Percentiles rank a stretch among this genome's conserved stretches.
phyloP scores from a whole-genome alignment of 352 stramenopile genomes.

The Pythium volutum region DNA sequence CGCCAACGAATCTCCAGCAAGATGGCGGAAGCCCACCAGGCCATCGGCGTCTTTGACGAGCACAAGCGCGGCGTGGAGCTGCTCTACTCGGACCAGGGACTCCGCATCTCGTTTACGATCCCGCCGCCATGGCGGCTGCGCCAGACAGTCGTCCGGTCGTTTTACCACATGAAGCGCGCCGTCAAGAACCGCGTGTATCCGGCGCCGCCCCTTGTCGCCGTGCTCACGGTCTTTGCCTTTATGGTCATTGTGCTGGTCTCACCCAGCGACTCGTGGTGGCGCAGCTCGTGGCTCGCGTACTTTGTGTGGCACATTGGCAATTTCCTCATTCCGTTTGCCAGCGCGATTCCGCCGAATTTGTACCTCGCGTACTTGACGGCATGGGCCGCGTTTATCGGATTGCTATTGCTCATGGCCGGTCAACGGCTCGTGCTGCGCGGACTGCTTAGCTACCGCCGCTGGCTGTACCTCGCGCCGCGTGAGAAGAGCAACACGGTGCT shows the following conservation, averaged over 20 bases:
- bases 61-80: slow-evolving; percentile 86
- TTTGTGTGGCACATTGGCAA: slow-evolving; percentile 82
- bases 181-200: slow-evolving; percentile 76
- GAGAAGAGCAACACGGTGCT: slow-evolving; percentile 69
- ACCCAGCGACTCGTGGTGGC: slow-evolving; percentile 82
- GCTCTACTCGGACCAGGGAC: slow-evolving; percentile 79
- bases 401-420: slow-evolving; percentile 81
- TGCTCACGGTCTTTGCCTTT: slow-evolving; percentile 53
- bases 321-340: slow-evolving; percentile 66
- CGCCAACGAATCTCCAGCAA: not conserved
- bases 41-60: slow-evolving; percentile 82
- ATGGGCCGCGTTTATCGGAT: slow-evolving; percentile 73
- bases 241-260: slow-evolving; percentile 61
- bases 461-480: slow-evolving; percentile 75
- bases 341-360: slow-evolving; percentile 56
- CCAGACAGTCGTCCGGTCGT: slow-evolving; percentile 49
- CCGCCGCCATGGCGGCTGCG: slow-evolving; percentile 74
- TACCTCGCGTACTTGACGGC: slow-evolving; percentile 85
- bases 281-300: slow-evolving; percentile 64
- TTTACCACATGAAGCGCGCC: slow-evolving; percentile 72
- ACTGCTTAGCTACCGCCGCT: slow-evolving; percentile 85
- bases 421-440: slow-evolving; percentile 81
- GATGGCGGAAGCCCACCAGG: slow-evolving; percentile 86
- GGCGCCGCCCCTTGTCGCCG: slow-evolving; percentile 58
- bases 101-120: slow-evolving; percentile 84